Conservation (phyloP, 2,329 filamentous ascomycete genomes). For the Cadophora luteo-olivacea region DNA sequence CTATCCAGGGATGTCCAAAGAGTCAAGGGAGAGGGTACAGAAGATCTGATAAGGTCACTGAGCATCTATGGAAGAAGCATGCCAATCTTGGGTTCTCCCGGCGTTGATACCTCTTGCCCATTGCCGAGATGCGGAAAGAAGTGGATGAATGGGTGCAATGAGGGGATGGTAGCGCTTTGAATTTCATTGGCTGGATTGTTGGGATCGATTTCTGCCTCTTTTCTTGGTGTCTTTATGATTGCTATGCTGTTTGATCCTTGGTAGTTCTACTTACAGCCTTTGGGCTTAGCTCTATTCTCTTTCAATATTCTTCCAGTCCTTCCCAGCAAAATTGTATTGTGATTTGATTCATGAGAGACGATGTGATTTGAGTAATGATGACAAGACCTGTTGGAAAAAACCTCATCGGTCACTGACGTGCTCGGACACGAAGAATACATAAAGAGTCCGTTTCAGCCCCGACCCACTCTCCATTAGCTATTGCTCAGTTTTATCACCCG, state of each 20-base stretch:
- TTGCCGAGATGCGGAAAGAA: no score
- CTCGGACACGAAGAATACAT: no score
- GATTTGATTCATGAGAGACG: not conserved
- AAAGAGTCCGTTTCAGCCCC: no score
- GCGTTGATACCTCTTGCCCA: no score
- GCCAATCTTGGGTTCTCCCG: not conserved
- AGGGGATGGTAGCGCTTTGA: no score
- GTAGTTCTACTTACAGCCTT: not conserved
- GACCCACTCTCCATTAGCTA: no score
- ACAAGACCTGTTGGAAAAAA: no score
- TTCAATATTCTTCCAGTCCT: not conserved
- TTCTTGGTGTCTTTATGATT: not conserved
- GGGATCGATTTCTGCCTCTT: not conserved
- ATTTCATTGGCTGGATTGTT: not conserved
- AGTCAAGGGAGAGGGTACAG: constrained; percentile 20
- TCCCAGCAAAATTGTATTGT: not conserved
- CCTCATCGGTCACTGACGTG: no score
- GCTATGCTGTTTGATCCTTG: no score
- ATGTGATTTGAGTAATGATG: not conserved
- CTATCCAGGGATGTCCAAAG: constrained; percentile 23
- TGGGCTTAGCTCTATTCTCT: not conserved
- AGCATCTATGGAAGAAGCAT: constrained; percentile 13
- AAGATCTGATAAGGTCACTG: constrained; percentile 26
- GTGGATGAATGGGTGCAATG: no score
- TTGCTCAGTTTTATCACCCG: no score